Evolutionary conservation across 2,329 filamentous ascomycete species (phyloP), one percentile per base, ranked within the genome.

Genomic region (Pseudogymnoascus sp.): DNA sequence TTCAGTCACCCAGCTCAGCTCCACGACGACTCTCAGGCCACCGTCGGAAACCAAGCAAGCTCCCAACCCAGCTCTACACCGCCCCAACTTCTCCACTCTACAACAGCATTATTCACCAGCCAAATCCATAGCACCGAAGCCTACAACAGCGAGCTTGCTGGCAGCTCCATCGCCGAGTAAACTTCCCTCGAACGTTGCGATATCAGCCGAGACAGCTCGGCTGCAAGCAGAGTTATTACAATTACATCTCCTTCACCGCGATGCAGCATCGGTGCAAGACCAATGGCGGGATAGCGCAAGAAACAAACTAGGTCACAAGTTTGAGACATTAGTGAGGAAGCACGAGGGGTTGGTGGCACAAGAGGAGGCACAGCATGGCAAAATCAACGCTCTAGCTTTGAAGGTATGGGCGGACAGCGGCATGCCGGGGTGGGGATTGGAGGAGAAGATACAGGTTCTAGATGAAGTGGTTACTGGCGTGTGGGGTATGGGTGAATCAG

Each of bases 71-170:
- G 66, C 65, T 44, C 38, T 66, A 3, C 67, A 65, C 38, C 68
- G 65, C 63, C 72, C 72, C 18, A 64, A 68, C 10, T 88, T 88
- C 73, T 82, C 78, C 59, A 87, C 82, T 0, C 79, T 84, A 40
- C 85, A 89, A 67, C 85, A 89, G 67, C 84, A 88, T 74, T 88
- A 83, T 75, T 86, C 84, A 28, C 86, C 87, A 0, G 82, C 82
- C 50, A 88, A 88, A 69, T 78, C 77, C 3, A 75, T 79, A 7
- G 79, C 82, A 0, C 83, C 86, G 0, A 89, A 89, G 65, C 84
- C 85, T 4, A 76, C 84, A n/a, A 82, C 82, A 0, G 76, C 83
- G 12, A 77, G 79, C 42, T 81, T 79, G 73, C 79, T 86, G 50
- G 82, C 82, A 16, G 82, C 84, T 0, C 81, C 84, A 0, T 83